These are phyloP conservation scores for Boletus speciosus DNA, from an alignment of 768 basidiomycete genomes.

Conservation along the genomic window DNA sequence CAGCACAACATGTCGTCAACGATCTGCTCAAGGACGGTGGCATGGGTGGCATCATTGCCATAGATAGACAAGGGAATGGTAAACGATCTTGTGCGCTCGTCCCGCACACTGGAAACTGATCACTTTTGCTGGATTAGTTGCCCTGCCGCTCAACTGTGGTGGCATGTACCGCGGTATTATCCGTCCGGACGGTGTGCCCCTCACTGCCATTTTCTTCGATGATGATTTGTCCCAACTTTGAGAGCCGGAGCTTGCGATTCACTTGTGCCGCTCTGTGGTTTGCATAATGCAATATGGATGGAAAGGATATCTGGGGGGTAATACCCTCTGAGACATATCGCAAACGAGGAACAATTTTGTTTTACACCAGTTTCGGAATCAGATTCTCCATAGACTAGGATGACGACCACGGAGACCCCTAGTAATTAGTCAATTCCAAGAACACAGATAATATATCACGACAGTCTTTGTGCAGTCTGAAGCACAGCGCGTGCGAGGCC, in stretches of 20 bases:
- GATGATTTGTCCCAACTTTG: slow-evolving; percentile 41
- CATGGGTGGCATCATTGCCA: slow-evolving; percentile 69
- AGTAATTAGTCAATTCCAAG: background rate
- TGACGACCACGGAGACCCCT: background rate
- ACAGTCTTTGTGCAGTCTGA: slow-evolving; percentile 32
- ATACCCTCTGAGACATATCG: background rate
- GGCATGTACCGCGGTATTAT: slow-evolving; percentile 86
- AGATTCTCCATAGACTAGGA: background rate
- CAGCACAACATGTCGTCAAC: slow-evolving; percentile 52
- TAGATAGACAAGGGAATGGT: slow-evolving; percentile 73
- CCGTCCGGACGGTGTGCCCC: slow-evolving; percentile 60
- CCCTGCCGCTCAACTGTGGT: slow-evolving; percentile 69
- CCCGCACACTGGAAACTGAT: background rate
- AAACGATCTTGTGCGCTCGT: slow-evolving; percentile 10
- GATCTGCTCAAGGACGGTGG: slow-evolving; percentile 59
- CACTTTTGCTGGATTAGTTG: slow-evolving; percentile 39
- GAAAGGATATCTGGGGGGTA: background rate
- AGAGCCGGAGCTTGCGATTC: background rate
- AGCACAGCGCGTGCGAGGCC: slow-evolving; percentile 67
- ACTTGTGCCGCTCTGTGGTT: too few relatives aligned
- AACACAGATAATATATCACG: slow-evolving; percentile 5
- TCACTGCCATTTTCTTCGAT: slow-evolving; percentile 75
- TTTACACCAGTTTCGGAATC: background rate
- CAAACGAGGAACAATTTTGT: background rate
- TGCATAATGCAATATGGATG: background rate